phyloP scores from a whole-genome alignment of 2,329 filamentous ascomycete species.

The Elsinoe batatas region DNA sequence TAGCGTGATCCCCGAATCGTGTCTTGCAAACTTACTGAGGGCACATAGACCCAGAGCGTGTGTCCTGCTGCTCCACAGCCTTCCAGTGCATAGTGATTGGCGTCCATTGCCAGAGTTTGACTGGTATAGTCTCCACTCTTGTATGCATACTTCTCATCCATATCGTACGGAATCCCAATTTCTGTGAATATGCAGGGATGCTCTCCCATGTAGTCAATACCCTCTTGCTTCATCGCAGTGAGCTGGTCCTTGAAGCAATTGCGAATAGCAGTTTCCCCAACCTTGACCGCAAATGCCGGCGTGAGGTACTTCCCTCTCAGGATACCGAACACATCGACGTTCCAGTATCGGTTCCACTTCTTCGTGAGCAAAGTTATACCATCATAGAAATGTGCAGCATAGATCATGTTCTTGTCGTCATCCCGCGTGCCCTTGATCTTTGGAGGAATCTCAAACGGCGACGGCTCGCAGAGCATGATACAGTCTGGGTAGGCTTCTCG shows the following conservation, averaged over 20 bases:
- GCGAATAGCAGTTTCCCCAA: conserved; percentile 86
- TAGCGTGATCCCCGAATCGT: neutral
- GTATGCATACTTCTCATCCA: conserved; percentile 95
- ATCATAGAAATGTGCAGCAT: conserved; percentile 93
- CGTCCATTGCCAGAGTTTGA: conserved; percentile 85
- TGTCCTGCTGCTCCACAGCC: conserved; percentile 75
- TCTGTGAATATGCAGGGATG: conserved; percentile 88
- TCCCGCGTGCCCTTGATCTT: conserved; percentile 76
- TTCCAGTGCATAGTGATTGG: conserved; percentile 89
- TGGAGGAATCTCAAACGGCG: conserved; percentile 85
- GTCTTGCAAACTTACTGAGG: conserved; percentile 42
- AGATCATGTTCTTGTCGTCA: conserved; percentile 82
- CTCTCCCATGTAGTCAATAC: conserved; percentile 74
- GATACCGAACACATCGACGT: conserved; percentile 89
- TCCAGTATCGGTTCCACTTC: conserved; percentile 97
- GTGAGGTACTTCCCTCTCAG: conserved; percentile 79
- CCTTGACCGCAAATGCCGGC: conserved; percentile 82
- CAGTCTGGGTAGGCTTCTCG: conserved; percentile 66
- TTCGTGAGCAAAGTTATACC: conserved; percentile 95
- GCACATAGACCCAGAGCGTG: conserved; percentile 79
- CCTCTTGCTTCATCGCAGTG: conserved; percentile 71
- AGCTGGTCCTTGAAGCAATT: conserved; percentile 90
- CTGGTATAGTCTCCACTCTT: conserved; percentile 91
- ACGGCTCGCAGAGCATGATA: conserved; percentile 84
- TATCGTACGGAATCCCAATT: conserved; percentile 96